Base-by-base conservation (phyloP, 768 basidiomycete species). In the Chalciporus sphaerocephalus region DNA sequence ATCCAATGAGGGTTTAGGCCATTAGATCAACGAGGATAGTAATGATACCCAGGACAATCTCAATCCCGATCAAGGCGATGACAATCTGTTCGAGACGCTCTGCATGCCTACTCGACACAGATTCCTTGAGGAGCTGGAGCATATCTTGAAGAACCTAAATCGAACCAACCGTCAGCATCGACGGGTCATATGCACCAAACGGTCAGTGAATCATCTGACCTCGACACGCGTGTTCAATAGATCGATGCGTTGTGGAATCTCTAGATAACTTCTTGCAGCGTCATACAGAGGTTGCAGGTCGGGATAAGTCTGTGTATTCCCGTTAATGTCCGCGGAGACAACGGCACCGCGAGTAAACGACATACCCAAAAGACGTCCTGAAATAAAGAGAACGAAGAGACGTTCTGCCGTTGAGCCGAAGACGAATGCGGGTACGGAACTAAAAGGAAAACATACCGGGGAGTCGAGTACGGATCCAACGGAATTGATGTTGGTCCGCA, bases 391-490 rank as follows among this genome's bases (percentile, higher is more conserved):
- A 38, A 27, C n/a, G 32, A 41, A 23, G 42, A 15, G 24, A 33
- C 20, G 27, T 47, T 40, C 22, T 32, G 27, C 23, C 13, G 40
- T 36, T 27, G 5, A 7, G 15, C 30, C 13, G 30, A 15, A 4
- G 6, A n/a, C 4, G 5, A 13, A 32, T 5, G 15, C 5, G n/a
- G 21, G 44, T 32, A 11, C 47, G 47, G 24, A 37, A 46, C 46
- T 33, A 38, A 12, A 24, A 15, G 28, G 21, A 35, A 6, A 48
- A 74, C 87, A 57, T 63, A 91, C 90, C 21, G 93, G 93, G 25
- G 92, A 92, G 72, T 97, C 93, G 35, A 97, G 71, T n/a, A 96
- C 93, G 24, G 92, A 94, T 38, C 94, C 94, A 42, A 96, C 93
- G 36, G 92, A 87, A 56, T 93, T 92, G 56, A 96, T 94, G 61